A percentile compares a stretch with the other conserved stretches of the same genome.
phyloP scores from a whole-genome alignment of 768 basidiomycete species.

The Paxillus involutus region DNA sequence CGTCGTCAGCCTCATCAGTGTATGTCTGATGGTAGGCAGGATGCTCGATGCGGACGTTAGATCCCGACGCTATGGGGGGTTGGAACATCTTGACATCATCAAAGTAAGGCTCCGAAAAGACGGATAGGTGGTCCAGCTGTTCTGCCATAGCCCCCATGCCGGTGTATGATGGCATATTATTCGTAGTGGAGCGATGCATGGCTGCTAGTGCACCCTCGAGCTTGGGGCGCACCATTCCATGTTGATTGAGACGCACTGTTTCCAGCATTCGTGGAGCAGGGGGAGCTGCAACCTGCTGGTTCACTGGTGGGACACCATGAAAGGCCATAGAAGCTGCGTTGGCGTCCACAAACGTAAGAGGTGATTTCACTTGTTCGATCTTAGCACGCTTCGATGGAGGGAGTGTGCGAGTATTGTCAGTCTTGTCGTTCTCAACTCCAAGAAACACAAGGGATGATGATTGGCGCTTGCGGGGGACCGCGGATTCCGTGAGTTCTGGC shows the following conservation, averaged over 20 bases:
- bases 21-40: not conserved
- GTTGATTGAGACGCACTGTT: not conserved
- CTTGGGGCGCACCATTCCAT: not conserved
- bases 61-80: conserved; percentile 18
- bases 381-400: conserved; percentile 26
- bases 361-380: conserved; percentile 22
- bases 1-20: not conserved
- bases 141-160: not conserved
- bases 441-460: conserved; percentile 28
- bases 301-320: not conserved
- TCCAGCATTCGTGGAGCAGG: not conserved
- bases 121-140: not conserved
- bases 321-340: conserved; percentile 8
- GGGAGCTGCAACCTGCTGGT: not conserved
- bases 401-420: not conserved
- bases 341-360: conserved; percentile 20
- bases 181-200: too few species aligned
- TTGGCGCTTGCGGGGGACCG: conserved; percentile 38
- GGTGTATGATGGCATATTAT: not conserved
- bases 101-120: not conserved
- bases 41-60: conserved; percentile 5
- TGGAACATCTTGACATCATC: not conserved
- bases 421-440: conserved; percentile 2
- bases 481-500: conserved; percentile 28
- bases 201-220: too few species aligned